Conservation (phyloP, 495 filamentous ascomycete genomes). For the Pyronema omphalodes region DNA sequence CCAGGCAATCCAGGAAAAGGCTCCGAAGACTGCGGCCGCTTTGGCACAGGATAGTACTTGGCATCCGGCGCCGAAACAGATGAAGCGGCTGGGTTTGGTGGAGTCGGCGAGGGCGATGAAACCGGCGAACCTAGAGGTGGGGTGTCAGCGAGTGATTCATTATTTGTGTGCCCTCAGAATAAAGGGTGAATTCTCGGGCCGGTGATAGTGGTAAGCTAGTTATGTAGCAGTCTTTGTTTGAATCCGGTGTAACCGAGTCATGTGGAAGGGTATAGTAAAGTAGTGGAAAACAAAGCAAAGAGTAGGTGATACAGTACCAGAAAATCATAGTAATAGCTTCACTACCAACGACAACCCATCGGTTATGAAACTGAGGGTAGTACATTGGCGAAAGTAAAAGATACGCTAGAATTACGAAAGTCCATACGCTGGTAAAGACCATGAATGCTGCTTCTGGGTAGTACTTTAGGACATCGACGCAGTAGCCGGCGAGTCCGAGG, state of each 20-base stretch:
- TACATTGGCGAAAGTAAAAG: conserved; percentile 23
- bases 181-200: too few species aligned
- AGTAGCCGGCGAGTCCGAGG: conserved; percentile 18
- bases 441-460: conserved; percentile 12
- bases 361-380: conserved; percentile 20
- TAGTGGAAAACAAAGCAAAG: background rate
- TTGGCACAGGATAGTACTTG: conserved; percentile 10
- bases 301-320: conserved; percentile 12
- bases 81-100: background rate
- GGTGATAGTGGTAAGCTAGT: too few species aligned
- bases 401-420: conserved; percentile 20
- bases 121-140: conserved; percentile 17
- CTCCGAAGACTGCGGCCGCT: conserved; percentile 19
- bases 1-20: conserved; percentile 23
- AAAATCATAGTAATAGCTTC: conserved; percentile 24
- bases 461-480: conserved; percentile 9
- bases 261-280: background rate
- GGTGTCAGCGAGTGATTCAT: too few species aligned
- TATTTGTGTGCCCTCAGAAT: background rate
- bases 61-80: conserved; percentile 6
- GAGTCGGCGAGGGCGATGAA: conserved; percentile 20
- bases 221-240: too few species aligned
- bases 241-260: too few species aligned
- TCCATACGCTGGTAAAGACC: conserved; percentile 21
- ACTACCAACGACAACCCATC: conserved; percentile 22